Base-by-base conservation (phyloP, 2,329 filamentous ascomycete genomes). In the Fusarium pseudocircinatum region DNA sequence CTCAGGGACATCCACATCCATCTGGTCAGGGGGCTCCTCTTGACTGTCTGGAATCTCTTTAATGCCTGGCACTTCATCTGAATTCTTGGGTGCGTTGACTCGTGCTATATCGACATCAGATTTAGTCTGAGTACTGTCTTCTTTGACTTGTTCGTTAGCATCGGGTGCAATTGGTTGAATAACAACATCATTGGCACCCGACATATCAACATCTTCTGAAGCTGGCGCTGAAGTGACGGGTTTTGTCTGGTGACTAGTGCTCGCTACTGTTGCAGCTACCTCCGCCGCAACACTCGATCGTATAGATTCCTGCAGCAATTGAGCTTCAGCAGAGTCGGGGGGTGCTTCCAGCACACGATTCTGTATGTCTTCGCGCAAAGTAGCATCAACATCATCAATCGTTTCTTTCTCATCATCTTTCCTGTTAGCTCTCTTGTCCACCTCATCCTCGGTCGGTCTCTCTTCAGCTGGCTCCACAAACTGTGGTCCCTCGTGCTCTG, bases 401-500 rank as follows among this genome's bases (percentile, higher is more conserved):
- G 60, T 16, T 32, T 57, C 44, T 10, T 52, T 22, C 36, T 60
- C 49, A n/a, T 30, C 42, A 26, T 74, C 79, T 22, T 79, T 78
- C 15, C 46, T 30, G 4, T 30, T 43, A 32, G 72, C 79, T 18
- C 78, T 77, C 14, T 73, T 75, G 52, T 79, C 75, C 10, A 18
- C 49, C 53, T 84, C 78, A 78, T 83, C 79, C 49, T 85, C 86
- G 59, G 81, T 80, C 39, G 84, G 83, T 75, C 85, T 85, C 67
- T 86, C 84, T 28, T 87, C 85, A 26, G 63, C 71, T n/a, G 83
- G 82, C 39, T 90, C 86, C 22, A 85, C 80, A 74, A 88, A 89
- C 47, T 88, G 87, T 53, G 88, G 85, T 24, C 85, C 87, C 54
- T 94, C 92, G 61, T 92, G 89, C 61, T 93, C 92, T 3, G 92